phyloP scores from a whole-genome alignment of 75 land plant genomes.

The Gnetum montanum region DNA sequence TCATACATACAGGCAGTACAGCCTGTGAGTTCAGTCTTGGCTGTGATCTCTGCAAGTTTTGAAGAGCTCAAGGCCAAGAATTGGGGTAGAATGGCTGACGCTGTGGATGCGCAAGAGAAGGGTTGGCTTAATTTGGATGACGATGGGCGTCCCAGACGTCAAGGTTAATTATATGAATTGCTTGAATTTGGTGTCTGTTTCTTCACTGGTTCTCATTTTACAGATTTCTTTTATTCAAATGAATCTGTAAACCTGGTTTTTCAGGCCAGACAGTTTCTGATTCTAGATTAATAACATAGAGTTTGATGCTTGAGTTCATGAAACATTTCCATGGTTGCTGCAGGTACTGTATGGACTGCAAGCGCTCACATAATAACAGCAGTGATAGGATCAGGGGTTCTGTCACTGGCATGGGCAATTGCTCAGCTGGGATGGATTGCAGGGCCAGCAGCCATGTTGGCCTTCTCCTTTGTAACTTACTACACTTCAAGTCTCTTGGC shows the following conservation, averaged over 20 bases:
- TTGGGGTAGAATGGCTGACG: no score
- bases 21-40: no score
- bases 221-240: no score
- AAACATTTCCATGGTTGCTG: no score
- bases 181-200: no score
- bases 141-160: slow-evolving; percentile 34
- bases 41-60: no score
- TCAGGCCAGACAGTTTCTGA: not conserved
- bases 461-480: slow-evolving; percentile 33
- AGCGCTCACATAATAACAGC: slow-evolving; percentile 49
- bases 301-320: not conserved
- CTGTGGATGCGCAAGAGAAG: no score
- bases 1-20: no score
- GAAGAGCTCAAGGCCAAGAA: no score
- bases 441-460: slow-evolving; percentile 24
- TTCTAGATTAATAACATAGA: not conserved
- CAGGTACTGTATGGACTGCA: slow-evolving; percentile 54
- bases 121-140: slow-evolving; percentile 46
- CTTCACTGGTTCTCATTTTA: no score
- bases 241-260: not conserved
- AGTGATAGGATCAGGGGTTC: slow-evolving; percentile 54
- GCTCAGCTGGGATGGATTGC: slow-evolving; percentile 55
- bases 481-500: slow-evolving; percentile 42
- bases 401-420: slow-evolving; percentile 52
- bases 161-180: slow-evolving; percentile 8